Evolutionary conservation across 2,329 filamentous ascomycete genomes (phyloP).

Genomic region (Epichloe typhina): DNA sequence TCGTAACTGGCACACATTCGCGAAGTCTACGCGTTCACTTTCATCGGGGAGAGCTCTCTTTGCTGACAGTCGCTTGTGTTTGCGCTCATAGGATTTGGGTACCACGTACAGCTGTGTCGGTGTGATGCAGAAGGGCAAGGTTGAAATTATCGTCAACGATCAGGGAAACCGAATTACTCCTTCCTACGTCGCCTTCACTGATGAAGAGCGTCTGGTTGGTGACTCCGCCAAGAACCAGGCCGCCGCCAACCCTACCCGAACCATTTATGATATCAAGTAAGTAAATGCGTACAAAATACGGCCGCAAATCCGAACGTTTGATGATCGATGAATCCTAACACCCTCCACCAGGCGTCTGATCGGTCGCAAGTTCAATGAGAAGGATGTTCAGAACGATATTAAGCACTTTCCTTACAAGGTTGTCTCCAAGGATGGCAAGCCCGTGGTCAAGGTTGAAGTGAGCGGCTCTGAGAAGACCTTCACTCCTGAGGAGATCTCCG

Average conservation of each 20-base stretch:
- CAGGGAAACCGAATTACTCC: conserved; percentile 95
- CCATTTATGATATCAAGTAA: conserved; percentile 75
- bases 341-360: conserved; percentile 55
- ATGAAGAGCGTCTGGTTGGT: conserved; percentile 92
- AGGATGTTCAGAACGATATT: conserved; percentile 80
- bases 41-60: background rate
- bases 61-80: background rate
- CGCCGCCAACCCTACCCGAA: conserved; percentile 62
- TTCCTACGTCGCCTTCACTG: conserved; percentile 91
- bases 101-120: conserved; percentile 84
- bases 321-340: background rate
- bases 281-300: conserved; percentile 18
- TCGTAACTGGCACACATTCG: background rate
- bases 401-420: conserved; percentile 99
- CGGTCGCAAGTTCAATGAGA: conserved; percentile 70
- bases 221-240: conserved; percentile 97
- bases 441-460: conserved; percentile 64
- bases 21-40: background rate
- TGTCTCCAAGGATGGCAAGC: conserved; percentile 78
- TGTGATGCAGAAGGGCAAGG: conserved; percentile 92
- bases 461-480: conserved; percentile 53
- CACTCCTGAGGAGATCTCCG: conserved; percentile 68
- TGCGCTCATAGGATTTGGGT: conserved; percentile 52
- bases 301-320: background rate
- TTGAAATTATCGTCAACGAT: conserved; percentile 92